Evolutionary conservation across 257 asterid species (phyloP).

Genomic region (Penstemon barbatus): DNA sequence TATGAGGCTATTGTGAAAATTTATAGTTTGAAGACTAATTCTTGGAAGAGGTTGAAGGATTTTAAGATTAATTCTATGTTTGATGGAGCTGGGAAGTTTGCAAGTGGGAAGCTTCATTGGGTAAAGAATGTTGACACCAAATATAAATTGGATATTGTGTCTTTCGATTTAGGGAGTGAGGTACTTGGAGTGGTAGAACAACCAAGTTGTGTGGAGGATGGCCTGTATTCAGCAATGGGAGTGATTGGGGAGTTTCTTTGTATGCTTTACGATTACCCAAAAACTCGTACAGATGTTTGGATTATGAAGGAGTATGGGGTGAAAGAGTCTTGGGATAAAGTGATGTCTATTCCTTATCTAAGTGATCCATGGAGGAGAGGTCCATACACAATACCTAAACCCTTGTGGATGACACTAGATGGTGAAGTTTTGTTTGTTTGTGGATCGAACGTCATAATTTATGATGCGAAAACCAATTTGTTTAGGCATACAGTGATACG

Average conservation of each 20-base stretch:
- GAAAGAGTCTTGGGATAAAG: slow-evolving; percentile 41
- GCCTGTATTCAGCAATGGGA: slow-evolving; percentile 28
- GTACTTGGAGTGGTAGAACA: slow-evolving; percentile 24
- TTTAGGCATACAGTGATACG: slow-evolving; percentile 19
- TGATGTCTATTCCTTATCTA: slow-evolving; percentile 35
- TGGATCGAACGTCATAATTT: slow-evolving; percentile 29
- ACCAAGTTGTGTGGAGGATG: slow-evolving; percentile 25
- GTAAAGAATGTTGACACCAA: slow-evolving; percentile 21
- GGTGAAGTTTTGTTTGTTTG: slow-evolving; percentile 35
- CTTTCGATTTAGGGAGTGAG: slow-evolving; percentile 31
- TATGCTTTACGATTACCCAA: slow-evolving; percentile 32
- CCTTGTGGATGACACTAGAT: slow-evolving; percentile 29
- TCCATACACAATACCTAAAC: slow-evolving; percentile 16
- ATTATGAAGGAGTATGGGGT: slow-evolving; percentile 43
- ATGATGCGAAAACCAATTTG: slow-evolving; percentile 22
- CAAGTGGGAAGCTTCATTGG: slow-evolving; percentile 51
- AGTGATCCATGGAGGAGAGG: slow-evolving; percentile 27
- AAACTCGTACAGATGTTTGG: slow-evolving; percentile 40
- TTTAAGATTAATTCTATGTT: slow-evolving; percentile 31
- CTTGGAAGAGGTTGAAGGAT: slow-evolving; percentile 39
- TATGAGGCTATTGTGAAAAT: slow-evolving; percentile 36
- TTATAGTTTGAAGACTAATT: slow-evolving; percentile 39
- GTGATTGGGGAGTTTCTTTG: slow-evolving; percentile 35
- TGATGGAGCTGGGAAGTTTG: slow-evolving; percentile 32
- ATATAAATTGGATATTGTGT: slow-evolving; percentile 36